Evolutionary conservation across 352 stramenopile species (phyloP), one percentile per base, ranked within the genome.

Genomic region (Halophytophthora batemanensis): DNA sequence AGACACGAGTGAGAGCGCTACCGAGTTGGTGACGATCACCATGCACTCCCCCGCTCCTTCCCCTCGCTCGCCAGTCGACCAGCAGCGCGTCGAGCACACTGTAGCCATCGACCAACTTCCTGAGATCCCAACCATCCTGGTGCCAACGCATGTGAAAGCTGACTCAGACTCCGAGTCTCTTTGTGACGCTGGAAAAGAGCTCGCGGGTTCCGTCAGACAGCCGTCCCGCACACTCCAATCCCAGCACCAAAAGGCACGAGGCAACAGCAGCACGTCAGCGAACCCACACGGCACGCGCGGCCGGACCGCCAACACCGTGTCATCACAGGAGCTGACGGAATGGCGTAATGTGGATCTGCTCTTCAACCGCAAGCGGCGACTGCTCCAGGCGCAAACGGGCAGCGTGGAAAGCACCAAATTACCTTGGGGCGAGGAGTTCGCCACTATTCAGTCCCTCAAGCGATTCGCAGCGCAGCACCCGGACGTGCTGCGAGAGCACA

Each of bases 291-390:
- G 22, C 2, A 53, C 29, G 41, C 58, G 53, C 18, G 56, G 53
- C 13, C 25, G 35, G 13, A 69, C 38, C 18, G 31, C 47, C 1
- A 35, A 65, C 15, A 31, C 22, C 8, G 23, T 41, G 45, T 75
- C 72, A 11, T 69, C 63, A 49, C 56, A 66, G 45, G 75, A 86
- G 31, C 29, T 86, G 23, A 61, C 74, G 14, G 70, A 86, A 34
- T 86, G 72, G 75, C 69, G 69, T 19, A 84, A 86, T 33, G 71
- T 84, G 1, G 75, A 84, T 33, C 22, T 71, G 6, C 74, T 84
- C 18, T 58, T 86, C 33, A 84, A 53, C 8, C 72, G 72, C 46
- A 84, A 81, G 45, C 67, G 75, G 2, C 44, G 73, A 7, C 51
- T 86, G 7, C 53, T 86, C 11, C 52, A 71, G 18, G 37, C 50